Evolutionary conservation across 306 rosid genomes (phyloP), one percentile per base, ranked within the genome.

Genomic region (Cicer arietinum): DNA sequence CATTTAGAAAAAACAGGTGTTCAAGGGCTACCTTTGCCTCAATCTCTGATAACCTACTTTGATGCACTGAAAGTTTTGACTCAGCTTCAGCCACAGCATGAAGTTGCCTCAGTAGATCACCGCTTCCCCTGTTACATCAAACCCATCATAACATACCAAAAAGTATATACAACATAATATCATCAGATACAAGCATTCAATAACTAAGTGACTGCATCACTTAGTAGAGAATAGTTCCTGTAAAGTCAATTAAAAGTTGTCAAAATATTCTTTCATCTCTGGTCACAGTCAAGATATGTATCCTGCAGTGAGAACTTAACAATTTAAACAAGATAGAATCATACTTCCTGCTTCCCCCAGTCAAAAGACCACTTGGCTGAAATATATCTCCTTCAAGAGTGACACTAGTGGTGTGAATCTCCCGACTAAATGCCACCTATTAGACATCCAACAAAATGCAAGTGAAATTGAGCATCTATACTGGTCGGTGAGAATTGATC

Each of bases 291-390:
- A 16, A 79, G 14, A 39, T 13, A 63, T 69, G 82, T 42, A 57
- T 18, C 58, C 77, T 60, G 43, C 1, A 56, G 20, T 54, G 54
- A 62, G 25, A 60, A 68, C 18, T 51, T 77, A 81, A 72, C 45
- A 25, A 62, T 14, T 45, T 72, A 52, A 64, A 70, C 54, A 79
- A 79, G 41, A 80, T 17, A 69, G 79, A 54, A 61, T n/a, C 88
- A 68, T 90, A 94, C 99, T 85, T 94, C 77, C 97, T 91, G 84
- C 97, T 92, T 82, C 99, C 99, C 71, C 99, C 99, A 17, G 99
- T 94, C 81, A 94, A 77, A 80, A 94, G 95, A 76, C 99, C 99
- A 81, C 97, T 90, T 61, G 99, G 96, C 85, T 88, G 93, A 86
- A 90, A 94, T 84, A 90, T 89, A 81, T 94, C 99, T 62, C 99